Base-by-base conservation (phyloP, 2,329 filamentous ascomycete species). In the Fusarium odoratissimum region DNA sequence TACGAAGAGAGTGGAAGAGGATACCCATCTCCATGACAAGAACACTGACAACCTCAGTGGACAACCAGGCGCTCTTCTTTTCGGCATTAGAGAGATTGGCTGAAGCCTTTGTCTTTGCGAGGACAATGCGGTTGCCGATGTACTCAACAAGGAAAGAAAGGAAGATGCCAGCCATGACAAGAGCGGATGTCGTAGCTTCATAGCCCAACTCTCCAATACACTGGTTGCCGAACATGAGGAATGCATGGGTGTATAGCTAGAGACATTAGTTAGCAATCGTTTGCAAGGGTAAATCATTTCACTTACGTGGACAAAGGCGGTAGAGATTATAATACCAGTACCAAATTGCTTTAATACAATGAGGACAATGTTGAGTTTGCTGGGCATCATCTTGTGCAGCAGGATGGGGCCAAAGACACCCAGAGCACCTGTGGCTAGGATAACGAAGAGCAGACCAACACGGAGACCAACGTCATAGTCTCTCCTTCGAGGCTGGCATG, bases 161-260 rank as follows among this genome's bases (percentile, higher is more conserved):
- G 79, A 94, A 92, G 3, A 94, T 82, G 1, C 93, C 93, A 0
- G 90, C 92, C 89, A 95, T 92, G 51, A 92, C 86, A 44, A 95
- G 89, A 5, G 92, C 90, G 0, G 91, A 88, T 0, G 92, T 89
- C 0, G 91, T 93, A 7, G 84, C 88, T 80, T 95, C 93, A 75
- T 93, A 95, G 9, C 83, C 78, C 6, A 95, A 82, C 12, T 86
- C 85, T 8, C 91, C 90, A 17, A 95, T 81, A 75, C 93, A 95
- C 55, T 90, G 83, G 72, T 92, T 94, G 25, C 79, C 83, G 75
- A 95, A 94, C 90, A 94, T 93, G 33, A 95, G 85, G 12, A 85
- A 82, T 1, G 92, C 92, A 70, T 95, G 92, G 0, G 92, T 94
- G 76, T 91, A 90, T 16, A 95, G 87, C 90, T 93, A n/a, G 16